phyloP scores from a whole-genome alignment of 1,139 yeast genomes.

The Pneumocystis sp. region DNA sequence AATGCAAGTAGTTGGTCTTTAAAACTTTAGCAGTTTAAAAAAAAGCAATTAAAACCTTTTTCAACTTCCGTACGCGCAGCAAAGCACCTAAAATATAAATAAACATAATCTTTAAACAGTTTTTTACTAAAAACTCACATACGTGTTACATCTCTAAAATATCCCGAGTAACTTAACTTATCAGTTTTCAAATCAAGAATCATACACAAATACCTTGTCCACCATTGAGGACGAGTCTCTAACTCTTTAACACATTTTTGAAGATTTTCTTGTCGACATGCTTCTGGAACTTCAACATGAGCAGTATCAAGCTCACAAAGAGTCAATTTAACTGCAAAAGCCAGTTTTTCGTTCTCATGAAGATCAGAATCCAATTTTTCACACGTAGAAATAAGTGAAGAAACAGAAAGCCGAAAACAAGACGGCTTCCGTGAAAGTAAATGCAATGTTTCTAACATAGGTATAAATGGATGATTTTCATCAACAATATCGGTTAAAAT shows the following conservation, averaged over 20 bases:
- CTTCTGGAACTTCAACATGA: slow-evolving; percentile 4
- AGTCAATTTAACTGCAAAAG: slow-evolving; percentile 8
- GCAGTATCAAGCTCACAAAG: slow-evolving; percentile 9
- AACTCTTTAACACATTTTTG: not conserved
- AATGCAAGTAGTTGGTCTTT: not conserved
- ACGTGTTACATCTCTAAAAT: slow-evolving; percentile 6
- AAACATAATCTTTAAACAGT: not conserved
- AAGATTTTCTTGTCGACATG: not conserved
- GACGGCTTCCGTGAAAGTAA: slow-evolving; percentile 2
- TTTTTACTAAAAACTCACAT: not conserved
- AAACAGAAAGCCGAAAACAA: slow-evolving; percentile 5
- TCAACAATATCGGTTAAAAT: not conserved
- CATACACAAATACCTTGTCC: slow-evolving; percentile 2
- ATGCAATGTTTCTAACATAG: not conserved
- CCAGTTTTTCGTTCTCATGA: slow-evolving; percentile 2
- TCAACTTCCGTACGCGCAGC: not conserved
- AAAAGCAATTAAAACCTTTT: not conserved
- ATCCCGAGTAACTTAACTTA: slow-evolving; percentile 10
- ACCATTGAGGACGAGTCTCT: slow-evolving; percentile 1
- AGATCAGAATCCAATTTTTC: slow-evolving; percentile 1
- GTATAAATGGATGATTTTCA: not conserved
- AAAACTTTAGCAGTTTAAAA: not conserved
- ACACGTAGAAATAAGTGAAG: slow-evolving; percentile 1
- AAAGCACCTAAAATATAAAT: not conserved
- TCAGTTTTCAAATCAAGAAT: not conserved